phyloP scores from a whole-genome alignment of 371 early-diverging fungal species.

The Saksenaea oblongispora region DNA sequence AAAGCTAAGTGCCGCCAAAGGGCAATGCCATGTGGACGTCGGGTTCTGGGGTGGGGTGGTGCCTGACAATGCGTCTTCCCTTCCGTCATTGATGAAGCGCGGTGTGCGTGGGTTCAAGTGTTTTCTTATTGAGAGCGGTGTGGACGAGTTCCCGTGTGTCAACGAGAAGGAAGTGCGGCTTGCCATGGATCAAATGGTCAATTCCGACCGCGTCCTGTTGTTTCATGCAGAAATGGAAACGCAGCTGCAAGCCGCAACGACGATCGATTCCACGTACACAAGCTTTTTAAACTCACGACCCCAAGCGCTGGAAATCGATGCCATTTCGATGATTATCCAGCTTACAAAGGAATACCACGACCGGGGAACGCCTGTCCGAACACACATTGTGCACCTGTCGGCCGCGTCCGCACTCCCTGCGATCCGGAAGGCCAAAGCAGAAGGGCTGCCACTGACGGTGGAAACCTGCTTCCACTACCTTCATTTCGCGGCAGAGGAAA shows the following conservation, averaged over 20 bases:
- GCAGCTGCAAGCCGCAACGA: slow-evolving; percentile 25
- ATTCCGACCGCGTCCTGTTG: slow-evolving; percentile 58
- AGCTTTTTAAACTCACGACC: slow-evolving; percentile 77
- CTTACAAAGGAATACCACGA: slow-evolving; percentile 64
- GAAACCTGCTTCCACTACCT: slow-evolving; percentile 87
- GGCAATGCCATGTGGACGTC: slow-evolving; percentile 77
- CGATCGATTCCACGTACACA: slow-evolving; percentile 54
- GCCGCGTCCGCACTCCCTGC: slow-evolving; percentile 75
- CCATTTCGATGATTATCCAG: slow-evolving; percentile 74
- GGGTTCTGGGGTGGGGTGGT: slow-evolving; percentile 84
- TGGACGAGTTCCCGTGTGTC: slow-evolving; percentile 84
- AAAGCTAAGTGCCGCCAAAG: slow-evolving; percentile 67
- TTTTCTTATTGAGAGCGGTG: slow-evolving; percentile 84
- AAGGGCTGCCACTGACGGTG: slow-evolving; percentile 73
- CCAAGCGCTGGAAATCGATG: slow-evolving; percentile 66
- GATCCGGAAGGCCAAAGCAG: slow-evolving; percentile 71
- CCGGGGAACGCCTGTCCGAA: slow-evolving; percentile 60
- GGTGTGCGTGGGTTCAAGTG: slow-evolving; percentile 86
- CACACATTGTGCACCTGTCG: slow-evolving; percentile 83
- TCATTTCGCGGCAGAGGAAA: slow-evolving; percentile 67
- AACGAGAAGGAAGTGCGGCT: slow-evolving; percentile 66
- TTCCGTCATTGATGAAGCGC: slow-evolving; percentile 62
- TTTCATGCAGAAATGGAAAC: slow-evolving; percentile 83
- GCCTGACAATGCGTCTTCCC: slow-evolving; percentile 68
- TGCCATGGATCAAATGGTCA: slow-evolving; percentile 64